Conservation (phyloP, 768 basidiomycete genomes). For the Leccinum ochraceum region DNA sequence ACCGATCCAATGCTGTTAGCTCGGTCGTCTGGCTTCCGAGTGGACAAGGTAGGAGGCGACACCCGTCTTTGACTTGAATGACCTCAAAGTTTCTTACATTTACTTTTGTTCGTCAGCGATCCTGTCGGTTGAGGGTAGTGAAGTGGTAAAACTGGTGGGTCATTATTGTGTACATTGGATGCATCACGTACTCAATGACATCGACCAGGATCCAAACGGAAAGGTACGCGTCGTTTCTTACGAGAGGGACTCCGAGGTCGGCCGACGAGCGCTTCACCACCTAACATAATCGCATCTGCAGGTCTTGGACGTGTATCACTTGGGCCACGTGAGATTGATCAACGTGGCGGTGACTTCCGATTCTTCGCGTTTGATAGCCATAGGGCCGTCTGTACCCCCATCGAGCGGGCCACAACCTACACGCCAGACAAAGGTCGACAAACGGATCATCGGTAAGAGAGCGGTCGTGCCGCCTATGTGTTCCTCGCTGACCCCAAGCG, state of each 20-base stretch:
- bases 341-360: conserved; percentile 53
- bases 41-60: conserved; percentile 40
- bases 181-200: background rate
- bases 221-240: conserved; percentile 25
- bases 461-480: background rate
- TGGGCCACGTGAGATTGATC: conserved; percentile 47
- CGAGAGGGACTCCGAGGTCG: background rate
- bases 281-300: conserved; percentile 7
- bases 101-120: conserved; percentile 36
- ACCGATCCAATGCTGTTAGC: conserved; percentile 43
- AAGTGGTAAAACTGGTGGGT: conserved; percentile 46
- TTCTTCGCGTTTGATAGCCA: conserved; percentile 44
- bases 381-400: conserved; percentile 46
- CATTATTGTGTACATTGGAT: background rate
- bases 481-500: conserved; percentile 4
- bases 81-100: background rate
- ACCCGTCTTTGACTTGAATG: background rate
- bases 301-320: conserved; percentile 42
- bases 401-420: conserved; percentile 46
- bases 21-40: conserved; percentile 52
- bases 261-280: background rate
- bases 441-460: conserved; percentile 49
- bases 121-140: conserved; percentile 50
- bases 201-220: conserved; percentile 42
- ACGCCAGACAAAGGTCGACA: conserved; percentile 47